Evolutionary conservation across 78 protist genomes (phyloP).

Genomic region (Isochrysis galbana): DNA sequence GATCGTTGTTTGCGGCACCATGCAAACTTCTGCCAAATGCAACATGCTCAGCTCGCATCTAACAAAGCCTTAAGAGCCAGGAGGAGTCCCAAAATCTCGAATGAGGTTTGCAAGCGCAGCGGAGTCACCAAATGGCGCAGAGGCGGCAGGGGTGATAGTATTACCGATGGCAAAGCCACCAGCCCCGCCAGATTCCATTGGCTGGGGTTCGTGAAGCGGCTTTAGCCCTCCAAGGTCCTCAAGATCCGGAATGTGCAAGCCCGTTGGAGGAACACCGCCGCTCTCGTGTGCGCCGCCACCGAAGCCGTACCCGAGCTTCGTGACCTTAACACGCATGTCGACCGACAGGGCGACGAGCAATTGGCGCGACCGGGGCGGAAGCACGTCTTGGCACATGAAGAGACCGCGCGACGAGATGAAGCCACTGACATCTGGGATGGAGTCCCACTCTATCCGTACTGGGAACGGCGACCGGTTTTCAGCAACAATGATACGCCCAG

Average conservation of each 20-base stretch:
- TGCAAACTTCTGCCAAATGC: too few species aligned
- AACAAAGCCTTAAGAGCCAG: too few species aligned
- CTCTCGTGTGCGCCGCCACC: neutral
- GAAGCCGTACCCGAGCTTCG: neutral
- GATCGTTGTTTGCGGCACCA: too few species aligned
- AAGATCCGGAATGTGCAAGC: neutral
- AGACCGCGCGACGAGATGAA: neutral
- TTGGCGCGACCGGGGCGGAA: conserved; percentile 3
- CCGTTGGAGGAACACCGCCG: neutral
- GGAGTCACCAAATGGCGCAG: neutral
- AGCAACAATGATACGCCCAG: neutral
- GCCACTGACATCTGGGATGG: neutral
- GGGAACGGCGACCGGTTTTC: neutral
- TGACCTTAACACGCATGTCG: neutral
- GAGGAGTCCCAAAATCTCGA: neutral
- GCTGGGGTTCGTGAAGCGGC: neutral
- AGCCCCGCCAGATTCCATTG: neutral
- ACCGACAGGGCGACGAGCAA: neutral
- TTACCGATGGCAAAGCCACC: neutral
- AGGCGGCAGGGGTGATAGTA: neutral
- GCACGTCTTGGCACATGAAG: neutral
- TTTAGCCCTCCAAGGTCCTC: neutral
- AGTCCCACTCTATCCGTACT: neutral
- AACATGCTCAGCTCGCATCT: too few species aligned
- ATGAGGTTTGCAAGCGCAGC: neutral